phyloP scores from a whole-genome alignment of 208 protist genomes.

The Entamoeba invadens region DNA sequence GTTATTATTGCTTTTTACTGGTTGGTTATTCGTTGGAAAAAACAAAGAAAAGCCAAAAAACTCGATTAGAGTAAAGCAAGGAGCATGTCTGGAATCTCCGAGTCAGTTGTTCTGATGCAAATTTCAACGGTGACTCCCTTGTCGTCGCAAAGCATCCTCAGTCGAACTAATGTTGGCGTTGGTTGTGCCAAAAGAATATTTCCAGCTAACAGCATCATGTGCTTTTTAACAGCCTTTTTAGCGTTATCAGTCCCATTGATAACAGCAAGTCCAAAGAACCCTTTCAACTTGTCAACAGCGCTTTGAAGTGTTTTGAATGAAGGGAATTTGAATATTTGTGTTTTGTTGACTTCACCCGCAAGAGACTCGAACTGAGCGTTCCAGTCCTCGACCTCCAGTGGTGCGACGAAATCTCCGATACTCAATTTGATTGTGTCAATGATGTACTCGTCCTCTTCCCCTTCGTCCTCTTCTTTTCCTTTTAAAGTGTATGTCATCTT shows the following conservation, averaged over 20 bases:
- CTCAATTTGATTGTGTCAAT: not conserved
- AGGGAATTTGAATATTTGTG: not conserved
- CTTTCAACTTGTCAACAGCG: not conserved
- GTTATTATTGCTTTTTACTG: too few relatives aligned
- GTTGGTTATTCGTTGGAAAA: too few relatives aligned
- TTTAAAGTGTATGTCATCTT: not conserved
- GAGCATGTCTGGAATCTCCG: not conserved
- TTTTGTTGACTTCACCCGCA: not conserved
- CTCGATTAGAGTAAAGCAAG: not conserved
- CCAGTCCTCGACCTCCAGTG: not conserved
- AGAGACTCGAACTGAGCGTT: not conserved
- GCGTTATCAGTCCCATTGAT: not conserved
- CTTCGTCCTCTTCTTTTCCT: not conserved
- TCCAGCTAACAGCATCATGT: not conserved
- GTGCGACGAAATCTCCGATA: not conserved
- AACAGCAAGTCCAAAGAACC: not conserved
- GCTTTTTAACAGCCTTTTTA: not conserved
- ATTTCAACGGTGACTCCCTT: not conserved
- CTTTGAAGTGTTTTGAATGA: not conserved
- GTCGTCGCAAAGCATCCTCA: not conserved
- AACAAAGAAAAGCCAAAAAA: not conserved
- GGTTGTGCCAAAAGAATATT: not conserved
- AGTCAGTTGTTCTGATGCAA: not conserved
- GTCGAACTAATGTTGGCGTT: not conserved
- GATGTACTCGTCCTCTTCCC: not conserved